Evolutionary conservation across 257 asterid genomes (phyloP), one percentile per base, ranked within the genome.

Genomic region (Lycium barbarum): DNA sequence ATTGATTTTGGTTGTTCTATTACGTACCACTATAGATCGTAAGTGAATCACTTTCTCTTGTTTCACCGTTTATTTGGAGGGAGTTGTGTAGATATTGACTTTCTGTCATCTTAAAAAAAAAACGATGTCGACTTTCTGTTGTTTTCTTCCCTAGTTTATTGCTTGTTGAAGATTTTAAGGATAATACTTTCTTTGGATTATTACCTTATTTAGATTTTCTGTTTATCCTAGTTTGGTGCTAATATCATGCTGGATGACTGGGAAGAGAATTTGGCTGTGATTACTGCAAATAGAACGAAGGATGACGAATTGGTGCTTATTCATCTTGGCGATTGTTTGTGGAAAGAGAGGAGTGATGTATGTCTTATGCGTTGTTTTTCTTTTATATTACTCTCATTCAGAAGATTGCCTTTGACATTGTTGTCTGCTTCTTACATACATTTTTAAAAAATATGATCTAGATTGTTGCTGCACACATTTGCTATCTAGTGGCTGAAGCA

Each of bases 301-400:
- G 97, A 92, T 88, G 99, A 97, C 5, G 98, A 94, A 84, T 95
- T 97, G 87, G 99, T 97, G 87, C 99, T 97, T 82, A 86, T 93
- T 83, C 97, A 97, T 89, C 98, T 97, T 80, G 99, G 99, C 68
- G 99, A 97, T 91, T 95, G 98, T 88, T 87, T 97, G 82, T 97
- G 97, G 98, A 95, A 92, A 91, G 98, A 95, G 88, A 95, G 96
- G 91, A 92, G 93, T 88, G 95, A 97, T 90, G 98, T 97, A 94
- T 83, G 78, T 53, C 63, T 78, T 72, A 55, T 78, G 47, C 49
- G 33, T 33, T 78, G 65, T 1, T 53, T 78, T 74, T 33, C 20
- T 14, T 72, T n/a, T 35, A 33, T 49, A 9, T 9, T 36, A 45
- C 7, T 22, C 36, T 78, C 76, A 20, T 81, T 76, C 89, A 82